phyloP scores from a whole-genome alignment of 495 filamentous ascomycete species.

The Talaromyces nanjingensis region DNA sequence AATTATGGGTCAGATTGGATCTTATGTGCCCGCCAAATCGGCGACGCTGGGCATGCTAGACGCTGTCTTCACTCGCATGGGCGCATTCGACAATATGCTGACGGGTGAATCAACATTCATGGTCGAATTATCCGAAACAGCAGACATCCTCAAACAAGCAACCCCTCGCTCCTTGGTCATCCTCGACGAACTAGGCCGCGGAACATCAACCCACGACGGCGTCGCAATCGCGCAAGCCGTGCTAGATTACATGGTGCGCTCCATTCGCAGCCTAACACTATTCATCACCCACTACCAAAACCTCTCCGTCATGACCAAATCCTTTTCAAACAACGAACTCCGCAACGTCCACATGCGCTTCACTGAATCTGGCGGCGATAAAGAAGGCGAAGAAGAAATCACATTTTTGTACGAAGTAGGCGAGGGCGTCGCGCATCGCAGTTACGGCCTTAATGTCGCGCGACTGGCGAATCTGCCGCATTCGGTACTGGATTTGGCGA shows the following conservation, averaged over 20 bases:
- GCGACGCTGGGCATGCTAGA: slow-evolving; percentile 76
- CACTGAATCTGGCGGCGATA: slow-evolving; percentile 39
- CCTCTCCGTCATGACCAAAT: slow-evolving; percentile 62
- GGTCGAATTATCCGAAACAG: slow-evolving; percentile 91
- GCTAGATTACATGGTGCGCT: slow-evolving; percentile 71
- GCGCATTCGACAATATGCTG: slow-evolving; percentile 93
- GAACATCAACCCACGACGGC: slow-evolving; percentile 91
- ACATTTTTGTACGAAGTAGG: slow-evolving; percentile 79
- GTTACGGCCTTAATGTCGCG: slow-evolving; percentile 92
- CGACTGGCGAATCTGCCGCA: slow-evolving; percentile 75
- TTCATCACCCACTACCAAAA: slow-evolving; percentile 98
- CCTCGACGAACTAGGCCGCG: slow-evolving; percentile 91
- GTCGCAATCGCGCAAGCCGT: slow-evolving; percentile 94
- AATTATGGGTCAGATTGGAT: slow-evolving; percentile 92
- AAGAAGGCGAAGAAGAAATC: slow-evolving; percentile 43
- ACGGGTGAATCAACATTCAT: slow-evolving; percentile 94
- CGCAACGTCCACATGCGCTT: slow-evolving; percentile 84
- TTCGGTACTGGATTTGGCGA: slow-evolving; percentile 68
- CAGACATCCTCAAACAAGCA: slow-evolving; percentile 81
- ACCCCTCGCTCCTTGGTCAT: slow-evolving; percentile 76
- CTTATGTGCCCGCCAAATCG: slow-evolving; percentile 77
- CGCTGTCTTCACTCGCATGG: slow-evolving; percentile 94
- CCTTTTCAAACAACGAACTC: slow-evolving; percentile 53
- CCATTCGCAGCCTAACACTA: slow-evolving; percentile 67
- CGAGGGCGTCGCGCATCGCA: slow-evolving; percentile 85